Conservation (phyloP, 768 basidiomycete genomes). For the Leucocoprinus sp. region DNA sequence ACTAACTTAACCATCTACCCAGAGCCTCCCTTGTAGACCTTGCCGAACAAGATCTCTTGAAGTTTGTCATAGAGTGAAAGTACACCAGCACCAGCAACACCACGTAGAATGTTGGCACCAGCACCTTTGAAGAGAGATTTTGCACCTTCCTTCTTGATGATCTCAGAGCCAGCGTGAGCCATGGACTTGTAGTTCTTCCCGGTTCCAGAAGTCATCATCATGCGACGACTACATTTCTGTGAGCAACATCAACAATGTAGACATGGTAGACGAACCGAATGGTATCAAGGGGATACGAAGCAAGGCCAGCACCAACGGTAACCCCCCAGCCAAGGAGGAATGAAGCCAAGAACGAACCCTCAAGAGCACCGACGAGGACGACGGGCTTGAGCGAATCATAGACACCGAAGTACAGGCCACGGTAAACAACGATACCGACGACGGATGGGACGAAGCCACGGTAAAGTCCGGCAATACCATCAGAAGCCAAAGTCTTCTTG, state of each 20-base stretch:
- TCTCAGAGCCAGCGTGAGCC: constrained; percentile 94
- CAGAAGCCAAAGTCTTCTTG: constrained; percentile 93
- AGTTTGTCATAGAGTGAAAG: constrained; percentile 98
- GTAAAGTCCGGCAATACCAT: constrained; percentile 98
- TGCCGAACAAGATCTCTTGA: constrained; percentile 94
- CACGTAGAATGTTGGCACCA: constrained; percentile 92
- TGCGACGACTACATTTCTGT: constrained; percentile 76
- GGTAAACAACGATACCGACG: constrained; percentile 99
- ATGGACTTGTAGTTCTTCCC: constrained; percentile 98
- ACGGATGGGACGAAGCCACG: constrained; percentile 99
- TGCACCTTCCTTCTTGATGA: constrained; percentile 89
- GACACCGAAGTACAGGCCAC: constrained; percentile 98
- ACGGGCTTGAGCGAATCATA: constrained; percentile 96
- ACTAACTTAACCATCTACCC: constrained; percentile 13
- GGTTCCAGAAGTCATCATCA: constrained; percentile 99
- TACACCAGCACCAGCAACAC: constrained; percentile 99
- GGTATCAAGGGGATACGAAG: constrained; percentile 91
- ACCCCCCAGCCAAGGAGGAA: constrained; percentile 99
- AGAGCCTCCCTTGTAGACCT: constrained; percentile 89
- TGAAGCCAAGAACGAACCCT: constrained; percentile 96
- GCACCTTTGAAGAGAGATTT: constrained; percentile 99
- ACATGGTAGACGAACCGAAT: constrained; percentile 53
- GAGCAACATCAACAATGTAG: constrained; percentile 9
- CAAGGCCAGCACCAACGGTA: constrained; percentile 98
- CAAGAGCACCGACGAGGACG: constrained; percentile 88